Evolutionary conservation across 164 flowering plant genomes (phyloP), one percentile per base, ranked within the genome.

Genomic region (Buxus sempervirens): DNA sequence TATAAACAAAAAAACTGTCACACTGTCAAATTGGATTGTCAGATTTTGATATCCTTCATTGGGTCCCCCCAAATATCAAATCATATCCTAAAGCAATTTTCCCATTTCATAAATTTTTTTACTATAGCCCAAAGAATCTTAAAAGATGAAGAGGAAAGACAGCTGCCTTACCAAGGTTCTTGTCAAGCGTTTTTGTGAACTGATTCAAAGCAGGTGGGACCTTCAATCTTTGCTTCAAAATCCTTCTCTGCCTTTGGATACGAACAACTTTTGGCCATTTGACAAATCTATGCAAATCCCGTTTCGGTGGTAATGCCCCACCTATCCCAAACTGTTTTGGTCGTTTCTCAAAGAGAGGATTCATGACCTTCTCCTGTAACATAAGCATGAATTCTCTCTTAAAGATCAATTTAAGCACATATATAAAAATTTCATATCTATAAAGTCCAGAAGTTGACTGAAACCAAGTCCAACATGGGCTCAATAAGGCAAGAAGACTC

Each of bases 271-370:
- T 65, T 0, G 84, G 84, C 77, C 79, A 78, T 63, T 72, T 78
- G 8, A 81, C 79, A 42, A 72, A 79, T 18, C 84, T 53, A 58
- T 70, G 70, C 58, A 81, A 55, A 69, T 78, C 83, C 74, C 69
- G 80, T 74, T 84, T 82, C 19, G 82, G 87, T 7, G 87, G 85
- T 20, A 84, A 51, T 0, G 83, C 83, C 2, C 87, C 87, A 15
- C 87, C 87, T 25, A 84, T 80, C 7, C 93, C 93, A 65, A 88
- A 88, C 66, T 88, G 94, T 82, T 88, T 85, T 3, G 91, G 79
- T 3, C 88, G 79, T 82, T 87, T 88, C 80, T 88, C 94, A 68
- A 82, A 87, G 61, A 87, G 69, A 0, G 94, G 91, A 63, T 88
- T 89, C 59, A 75, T 80, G 26, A 72, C 82, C 69, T 84, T 84